These are phyloP conservation scores for Colletotrichum chrysophilum DNA, from an alignment of 2,329 filamentous ascomycete genomes.

Conservation along the genomic window DNA sequence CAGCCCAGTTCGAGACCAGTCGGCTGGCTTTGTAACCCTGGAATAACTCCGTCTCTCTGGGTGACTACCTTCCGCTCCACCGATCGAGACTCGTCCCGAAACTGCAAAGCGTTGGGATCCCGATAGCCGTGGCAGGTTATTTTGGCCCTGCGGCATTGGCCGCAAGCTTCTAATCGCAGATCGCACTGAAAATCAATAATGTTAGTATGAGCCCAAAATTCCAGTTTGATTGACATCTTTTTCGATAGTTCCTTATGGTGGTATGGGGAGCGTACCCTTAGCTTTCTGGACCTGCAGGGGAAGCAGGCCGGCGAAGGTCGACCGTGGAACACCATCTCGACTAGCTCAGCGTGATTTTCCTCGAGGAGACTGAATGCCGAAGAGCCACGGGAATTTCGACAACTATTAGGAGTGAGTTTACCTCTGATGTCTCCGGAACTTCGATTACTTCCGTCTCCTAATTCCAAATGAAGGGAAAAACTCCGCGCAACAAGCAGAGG, in stretches of 20 bases:
- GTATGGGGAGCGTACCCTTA: slow-evolving; percentile 17
- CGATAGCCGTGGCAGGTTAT: slow-evolving; percentile 30
- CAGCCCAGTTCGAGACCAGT: slow-evolving; percentile 13
- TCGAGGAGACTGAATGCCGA: not conserved
- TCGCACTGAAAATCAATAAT: slow-evolving; percentile 22
- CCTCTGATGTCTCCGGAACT: not conserved
- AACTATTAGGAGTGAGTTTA: not conserved
- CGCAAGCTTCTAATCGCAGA: slow-evolving; percentile 23
- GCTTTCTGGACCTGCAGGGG: slow-evolving; percentile 28
- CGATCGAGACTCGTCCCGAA: slow-evolving; percentile 26
- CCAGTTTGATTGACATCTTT: not conserved
- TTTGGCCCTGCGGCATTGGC: slow-evolving; percentile 27
- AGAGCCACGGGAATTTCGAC: not conserved
- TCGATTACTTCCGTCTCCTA: not conserved
- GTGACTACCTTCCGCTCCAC: slow-evolving; percentile 17
- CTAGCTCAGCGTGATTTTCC: not conserved
- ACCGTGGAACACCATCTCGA: slow-evolving; percentile 27
- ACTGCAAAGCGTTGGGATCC: slow-evolving; percentile 25
- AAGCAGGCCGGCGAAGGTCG: slow-evolving; percentile 26
- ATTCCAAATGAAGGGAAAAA: not conserved
- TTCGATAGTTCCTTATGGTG: too few relatives aligned
- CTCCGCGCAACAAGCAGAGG: not conserved
- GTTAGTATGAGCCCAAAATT: not conserved
- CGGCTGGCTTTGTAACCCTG: not conserved
- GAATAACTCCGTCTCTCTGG: not conserved